phyloP scores from a whole-genome alignment of 805 yeast genomes.

The Ogataea nakhonphanomensis region DNA sequence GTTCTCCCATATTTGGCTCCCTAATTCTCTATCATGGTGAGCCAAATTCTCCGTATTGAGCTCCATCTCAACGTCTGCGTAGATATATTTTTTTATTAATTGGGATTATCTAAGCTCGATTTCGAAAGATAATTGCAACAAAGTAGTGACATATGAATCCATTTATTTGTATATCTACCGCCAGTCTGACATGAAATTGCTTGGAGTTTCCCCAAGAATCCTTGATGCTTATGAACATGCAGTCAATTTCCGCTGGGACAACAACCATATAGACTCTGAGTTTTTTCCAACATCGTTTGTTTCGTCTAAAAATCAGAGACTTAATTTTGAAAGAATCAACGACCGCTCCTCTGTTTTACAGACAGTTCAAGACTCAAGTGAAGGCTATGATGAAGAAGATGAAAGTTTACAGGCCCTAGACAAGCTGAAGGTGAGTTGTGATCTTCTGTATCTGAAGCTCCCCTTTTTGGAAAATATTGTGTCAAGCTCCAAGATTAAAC shows the following conservation, averaged over 20 bases:
- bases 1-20: conserved; percentile 8
- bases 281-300: conserved; percentile 18
- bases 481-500: not conserved
- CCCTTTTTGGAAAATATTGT: not conserved
- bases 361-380: conserved; percentile 13
- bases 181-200: conserved; percentile 1
- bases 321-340: conserved; percentile 21
- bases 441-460: not conserved
- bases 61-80: not conserved
- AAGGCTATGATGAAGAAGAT: conserved; percentile 1
- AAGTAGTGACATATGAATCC: too few species aligned
- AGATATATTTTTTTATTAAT: too few species aligned
- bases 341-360: conserved; percentile 12
- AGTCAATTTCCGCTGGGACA: conserved; percentile 11
- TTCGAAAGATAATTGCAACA: too few species aligned
- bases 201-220: conserved; percentile 12
- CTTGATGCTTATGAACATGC: conserved; percentile 1
- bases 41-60: conserved; percentile 8
- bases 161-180: too few species aligned
- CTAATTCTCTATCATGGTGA: conserved; percentile 13
- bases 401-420: not conserved
- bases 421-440: conserved; percentile 1
- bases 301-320: conserved; percentile 17
- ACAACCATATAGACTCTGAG: not conserved
- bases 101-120: too few species aligned